Evolutionary conservation across 2,329 filamentous ascomycete species (phyloP), one percentile per base, ranked within the genome.

Genomic region (Penicillium sp.): DNA sequence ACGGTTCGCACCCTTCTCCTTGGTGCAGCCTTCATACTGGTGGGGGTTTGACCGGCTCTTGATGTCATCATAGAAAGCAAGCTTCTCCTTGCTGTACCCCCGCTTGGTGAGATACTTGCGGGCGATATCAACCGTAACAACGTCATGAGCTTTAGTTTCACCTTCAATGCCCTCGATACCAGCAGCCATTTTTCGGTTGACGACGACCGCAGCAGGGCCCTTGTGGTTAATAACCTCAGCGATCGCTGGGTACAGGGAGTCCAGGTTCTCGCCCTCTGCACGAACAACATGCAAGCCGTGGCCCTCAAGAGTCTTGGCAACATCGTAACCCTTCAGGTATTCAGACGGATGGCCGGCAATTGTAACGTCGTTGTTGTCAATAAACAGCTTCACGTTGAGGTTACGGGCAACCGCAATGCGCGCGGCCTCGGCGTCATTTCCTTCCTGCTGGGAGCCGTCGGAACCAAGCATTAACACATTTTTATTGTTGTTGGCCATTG

Each of bases 281-380:
- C 68, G 68, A 33, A 77, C 62, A 7, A 77, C 75, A 43, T 73
- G 71, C 36, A 77, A 33, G 5, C 75, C 75, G 46, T 77, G 75
- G 11, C 75, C 75, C n/a, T 65, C 50, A 6, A 77, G 66, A 3
- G 73, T 77, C 1, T 62, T 59, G 16, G 47, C 66, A 11, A 77
- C 55, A 14, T 72, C 67, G 41, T 72, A 77, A 6, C 75, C 75
- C 61, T 74, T 73, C 6, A 77, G 67, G 53, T 77, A 77, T 46
- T 75, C 59, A 0, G 75, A 77, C 4, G 75, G 75, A 46, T 77
- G 73, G 9, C 75, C 75, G 2, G 75, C 75, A 58, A 77, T 77
- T 0, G 75, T 77, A 31, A 77, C 75, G 60, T 77, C 73, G 59
- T 77, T 77, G 63, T 77, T 75, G 52, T 77, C 75, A 50, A 77